Evolutionary conservation across 148 eudicot species (phyloP).

Genomic region (Hydrangea macrophylla): DNA sequence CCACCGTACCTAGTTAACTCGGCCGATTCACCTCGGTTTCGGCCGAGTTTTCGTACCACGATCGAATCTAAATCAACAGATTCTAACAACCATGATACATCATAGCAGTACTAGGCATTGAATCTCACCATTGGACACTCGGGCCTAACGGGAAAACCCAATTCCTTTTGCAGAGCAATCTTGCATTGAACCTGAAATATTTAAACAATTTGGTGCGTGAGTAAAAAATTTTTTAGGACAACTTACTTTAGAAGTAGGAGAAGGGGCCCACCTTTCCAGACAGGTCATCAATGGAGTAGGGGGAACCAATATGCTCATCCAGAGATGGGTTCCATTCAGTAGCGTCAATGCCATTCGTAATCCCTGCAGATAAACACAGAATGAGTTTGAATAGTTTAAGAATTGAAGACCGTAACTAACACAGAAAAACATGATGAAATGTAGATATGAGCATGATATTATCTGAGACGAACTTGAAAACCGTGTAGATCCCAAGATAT

Average conservation of each 20-base stretch:
- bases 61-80: no score
- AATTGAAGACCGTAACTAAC: background rate
- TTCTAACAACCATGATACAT: no score
- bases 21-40: no score
- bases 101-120: background rate
- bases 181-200: slow-evolving; percentile 69
- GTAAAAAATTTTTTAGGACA: background rate
- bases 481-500: no score
- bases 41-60: no score
- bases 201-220: background rate
- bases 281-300: slow-evolving; percentile 71
- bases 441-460: background rate
- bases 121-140: slow-evolving; percentile 84
- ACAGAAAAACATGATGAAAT: background rate
- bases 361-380: slow-evolving; percentile 43
- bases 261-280: slow-evolving; percentile 77
- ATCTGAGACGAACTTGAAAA: background rate
- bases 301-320: slow-evolving; percentile 66
- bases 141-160: slow-evolving; percentile 83
- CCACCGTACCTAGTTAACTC: no score
- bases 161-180: slow-evolving; percentile 71
- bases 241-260: background rate
- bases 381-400: background rate
- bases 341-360: slow-evolving; percentile 76
- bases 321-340: slow-evolving; percentile 78